Evolutionary conservation across 768 basidiomycete genomes (phyloP).

Genomic region (Lactifluus volemus): DNA sequence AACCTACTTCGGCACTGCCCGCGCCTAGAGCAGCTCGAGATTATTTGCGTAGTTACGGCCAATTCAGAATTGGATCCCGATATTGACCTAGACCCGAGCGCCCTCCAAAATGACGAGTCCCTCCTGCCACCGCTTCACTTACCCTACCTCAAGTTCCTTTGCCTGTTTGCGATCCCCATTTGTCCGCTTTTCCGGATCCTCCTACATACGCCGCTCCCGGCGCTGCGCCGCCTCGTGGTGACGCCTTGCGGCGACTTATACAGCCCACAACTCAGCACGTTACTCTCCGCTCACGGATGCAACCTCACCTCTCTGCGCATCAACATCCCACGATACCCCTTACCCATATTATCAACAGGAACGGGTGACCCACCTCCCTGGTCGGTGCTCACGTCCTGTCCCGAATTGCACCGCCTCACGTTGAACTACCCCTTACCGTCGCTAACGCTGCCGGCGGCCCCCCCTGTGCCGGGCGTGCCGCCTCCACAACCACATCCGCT

Average conservation of each 20-base stretch:
- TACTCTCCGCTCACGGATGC: conserved; percentile 53
- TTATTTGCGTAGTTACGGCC: conserved; percentile 12
- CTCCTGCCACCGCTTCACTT: conserved; percentile 42
- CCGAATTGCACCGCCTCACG: conserved; percentile 58
- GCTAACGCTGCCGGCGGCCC: conserved; percentile 27
- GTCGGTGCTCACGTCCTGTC: conserved; percentile 41
- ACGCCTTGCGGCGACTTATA: conserved; percentile 63
- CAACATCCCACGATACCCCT: conserved; percentile 37
- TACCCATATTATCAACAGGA: conserved; percentile 42
- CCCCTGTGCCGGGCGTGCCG: conserved; percentile 1
- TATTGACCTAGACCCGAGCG: background rate
- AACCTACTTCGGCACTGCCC: conserved; percentile 7
- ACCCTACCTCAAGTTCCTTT: conserved; percentile 47
- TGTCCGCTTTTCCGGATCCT: conserved; percentile 57
- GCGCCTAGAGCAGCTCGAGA: conserved; percentile 18
- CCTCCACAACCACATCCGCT: conserved; percentile 30
- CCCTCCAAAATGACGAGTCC: conserved; percentile 14
- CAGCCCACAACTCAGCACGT: conserved; percentile 46
- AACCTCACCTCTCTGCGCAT: conserved; percentile 53
- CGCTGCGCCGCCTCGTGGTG: conserved; percentile 52
- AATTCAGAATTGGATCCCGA: background rate
- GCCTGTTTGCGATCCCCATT: conserved; percentile 56
- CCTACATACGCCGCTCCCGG: conserved; percentile 50
- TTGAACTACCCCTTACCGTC: conserved; percentile 60
- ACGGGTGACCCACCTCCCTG: conserved; percentile 43